These are phyloP conservation scores for Lactarius sanguifluus DNA, from an alignment of 768 basidiomycete genomes.

Conservation along the genomic window DNA sequence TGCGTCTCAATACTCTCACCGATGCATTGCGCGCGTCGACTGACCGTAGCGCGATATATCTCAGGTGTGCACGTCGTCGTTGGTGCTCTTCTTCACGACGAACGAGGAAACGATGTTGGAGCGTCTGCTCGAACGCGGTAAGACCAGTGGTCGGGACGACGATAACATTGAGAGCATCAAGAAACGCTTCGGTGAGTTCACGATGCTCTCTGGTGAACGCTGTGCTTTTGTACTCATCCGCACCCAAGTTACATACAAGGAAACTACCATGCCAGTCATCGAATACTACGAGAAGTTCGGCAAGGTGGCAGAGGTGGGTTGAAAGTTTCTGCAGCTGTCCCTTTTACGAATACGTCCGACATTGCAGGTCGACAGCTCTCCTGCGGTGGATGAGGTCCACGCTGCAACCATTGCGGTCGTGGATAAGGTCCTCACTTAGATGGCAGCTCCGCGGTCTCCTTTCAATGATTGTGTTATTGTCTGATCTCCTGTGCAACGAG, in stretches of 20 bases:
- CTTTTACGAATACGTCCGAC: slow-evolving; percentile 4
- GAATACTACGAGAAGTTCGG: slow-evolving; percentile 63
- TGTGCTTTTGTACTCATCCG: neutral
- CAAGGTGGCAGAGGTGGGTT: slow-evolving; percentile 78
- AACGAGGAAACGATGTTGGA: slow-evolving; percentile 84
- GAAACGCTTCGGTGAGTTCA: slow-evolving; percentile 87
- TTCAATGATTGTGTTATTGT: neutral
- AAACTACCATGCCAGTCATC: slow-evolving; percentile 92
- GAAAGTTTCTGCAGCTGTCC: neutral
- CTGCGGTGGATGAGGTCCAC: slow-evolving; percentile 72
- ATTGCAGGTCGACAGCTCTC: slow-evolving; percentile 66
- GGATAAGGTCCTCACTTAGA: slow-evolving; percentile 42
- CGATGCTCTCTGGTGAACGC: neutral
- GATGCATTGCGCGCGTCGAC: neutral
- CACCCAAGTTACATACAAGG: slow-evolving; percentile 71
- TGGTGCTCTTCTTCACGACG: slow-evolving; percentile 85
- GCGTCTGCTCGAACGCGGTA: slow-evolving; percentile 83
- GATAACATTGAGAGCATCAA: slow-evolving; percentile 93
- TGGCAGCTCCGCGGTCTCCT: neutral
- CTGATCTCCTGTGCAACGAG: neutral
- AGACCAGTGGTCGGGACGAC: slow-evolving; percentile 94
- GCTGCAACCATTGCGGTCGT: slow-evolving; percentile 56
- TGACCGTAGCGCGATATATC: neutral
- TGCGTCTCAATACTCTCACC: slow-evolving; percentile 37
- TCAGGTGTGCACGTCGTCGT: slow-evolving; percentile 77